Percentiles rank a stretch among this genome's conserved stretches.
These are phyloP conservation scores for Lentinula boryana DNA, from an alignment of 768 basidiomycete species.

Conservation along the genomic window DNA sequence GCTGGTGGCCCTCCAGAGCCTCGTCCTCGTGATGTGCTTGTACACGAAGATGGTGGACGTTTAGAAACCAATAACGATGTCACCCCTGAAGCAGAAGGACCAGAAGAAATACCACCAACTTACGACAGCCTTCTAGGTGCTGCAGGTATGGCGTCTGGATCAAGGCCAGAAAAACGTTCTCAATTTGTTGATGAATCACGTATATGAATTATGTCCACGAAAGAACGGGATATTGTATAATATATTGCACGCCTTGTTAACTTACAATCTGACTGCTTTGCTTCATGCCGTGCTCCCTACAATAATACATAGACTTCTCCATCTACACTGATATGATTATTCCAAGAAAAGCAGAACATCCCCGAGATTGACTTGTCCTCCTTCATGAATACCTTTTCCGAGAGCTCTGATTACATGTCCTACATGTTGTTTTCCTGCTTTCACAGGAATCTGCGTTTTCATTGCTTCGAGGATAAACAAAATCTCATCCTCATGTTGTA, in stretches of 20 bases:
- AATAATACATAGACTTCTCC: background rate
- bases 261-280: background rate
- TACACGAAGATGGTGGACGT: slow-evolving; percentile 1
- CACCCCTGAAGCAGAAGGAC: background rate
- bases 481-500: slow-evolving; percentile 34
- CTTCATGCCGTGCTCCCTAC: background rate
- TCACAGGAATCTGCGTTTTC: slow-evolving; percentile 56
- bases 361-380: slow-evolving; percentile 39
- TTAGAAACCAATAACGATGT: background rate
- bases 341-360: slow-evolving; percentile 34
- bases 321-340: background rate
- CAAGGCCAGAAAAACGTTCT: background rate
- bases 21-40: slow-evolving; percentile 1
- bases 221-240: background rate
- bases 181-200: background rate
- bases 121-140: slow-evolving; percentile 1
- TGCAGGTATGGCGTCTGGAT: background rate
- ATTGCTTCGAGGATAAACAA: slow-evolving; percentile 55
- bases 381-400: slow-evolving; percentile 35
- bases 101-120: slow-evolving; percentile 1
- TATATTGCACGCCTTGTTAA: background rate
- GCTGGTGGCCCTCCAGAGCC: background rate
- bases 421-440: slow-evolving; percentile 36
- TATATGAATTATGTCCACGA: background rate
- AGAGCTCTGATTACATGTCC: slow-evolving; percentile 36